Conservation (phyloP, 1,284 basidiomycete species). For the Cutaneotrichosporon sp. region DNA sequence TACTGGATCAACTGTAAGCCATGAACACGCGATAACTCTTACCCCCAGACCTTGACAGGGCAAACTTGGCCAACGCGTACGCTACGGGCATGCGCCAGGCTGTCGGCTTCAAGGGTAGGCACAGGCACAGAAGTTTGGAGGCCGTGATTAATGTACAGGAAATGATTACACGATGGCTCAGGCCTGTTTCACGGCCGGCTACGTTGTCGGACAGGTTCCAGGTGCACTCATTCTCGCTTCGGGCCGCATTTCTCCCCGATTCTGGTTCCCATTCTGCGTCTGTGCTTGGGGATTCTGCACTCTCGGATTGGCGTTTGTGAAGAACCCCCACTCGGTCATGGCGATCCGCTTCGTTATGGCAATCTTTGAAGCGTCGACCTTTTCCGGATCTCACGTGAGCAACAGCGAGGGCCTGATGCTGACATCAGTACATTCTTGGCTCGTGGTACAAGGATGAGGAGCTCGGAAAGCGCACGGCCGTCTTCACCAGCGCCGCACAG, state of each 20-base stretch:
- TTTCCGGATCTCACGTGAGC: slow-evolving; percentile 34
- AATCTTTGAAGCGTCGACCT: slow-evolving; percentile 42
- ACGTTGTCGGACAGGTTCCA: slow-evolving; percentile 35
- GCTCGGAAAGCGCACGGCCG: slow-evolving; percentile 45
- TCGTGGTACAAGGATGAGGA: slow-evolving; percentile 48
- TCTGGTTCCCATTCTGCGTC: slow-evolving; percentile 47
- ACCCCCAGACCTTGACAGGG: not conserved
- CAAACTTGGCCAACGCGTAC: not conserved
- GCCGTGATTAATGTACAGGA: slow-evolving; percentile 2
- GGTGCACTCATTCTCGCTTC: slow-evolving; percentile 41
- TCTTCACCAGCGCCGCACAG: slow-evolving; percentile 44
- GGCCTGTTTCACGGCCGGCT: slow-evolving; percentile 43
- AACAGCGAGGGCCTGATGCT: not conserved
- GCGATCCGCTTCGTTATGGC: slow-evolving; percentile 39
- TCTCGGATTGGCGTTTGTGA: slow-evolving; percentile 28
- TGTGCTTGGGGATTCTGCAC: slow-evolving; percentile 40
- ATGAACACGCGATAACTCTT: not conserved
- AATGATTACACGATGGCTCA: slow-evolving; percentile 35
- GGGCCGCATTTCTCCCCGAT: slow-evolving; percentile 36
- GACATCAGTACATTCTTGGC: slow-evolving; percentile 43
- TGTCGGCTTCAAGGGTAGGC: not conserved
- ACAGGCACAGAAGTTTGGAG: not conserved
- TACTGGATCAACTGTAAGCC: slow-evolving; percentile 25
- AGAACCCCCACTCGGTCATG: slow-evolving; percentile 37
- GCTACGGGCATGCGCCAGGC: not conserved